Evolutionary conservation across 2,329 filamentous ascomycete genomes (phyloP).

Genomic region (Paecilomyces sp.): DNA sequence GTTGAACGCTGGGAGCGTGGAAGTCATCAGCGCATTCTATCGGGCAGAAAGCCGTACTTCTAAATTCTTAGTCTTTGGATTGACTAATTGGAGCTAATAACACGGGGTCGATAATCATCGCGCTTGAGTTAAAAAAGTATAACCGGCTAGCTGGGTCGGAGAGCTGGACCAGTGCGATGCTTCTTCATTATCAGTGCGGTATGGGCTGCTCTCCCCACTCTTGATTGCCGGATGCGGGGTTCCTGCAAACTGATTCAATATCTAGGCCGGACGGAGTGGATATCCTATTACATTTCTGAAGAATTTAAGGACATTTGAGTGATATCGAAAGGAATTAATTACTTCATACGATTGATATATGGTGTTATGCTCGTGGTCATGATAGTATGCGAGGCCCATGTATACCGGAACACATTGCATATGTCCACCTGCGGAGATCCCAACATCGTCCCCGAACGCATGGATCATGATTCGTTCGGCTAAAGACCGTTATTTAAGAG

Average conservation of each 20-base stretch:
- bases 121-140: not conserved
- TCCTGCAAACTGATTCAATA: not conserved
- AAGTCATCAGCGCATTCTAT: not conserved
- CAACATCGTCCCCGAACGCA: no score
- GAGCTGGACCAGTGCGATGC: not conserved
- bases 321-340: no score
- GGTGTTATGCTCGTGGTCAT: no score
- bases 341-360: no score
- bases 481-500: no score
- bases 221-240: not conserved
- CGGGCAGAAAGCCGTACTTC: not conserved
- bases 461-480: no score
- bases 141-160: not conserved
- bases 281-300: not conserved
- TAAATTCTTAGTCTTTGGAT: not conserved
- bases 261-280: not conserved
- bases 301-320: not conserved
- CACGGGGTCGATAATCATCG: not conserved
- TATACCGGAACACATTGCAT: no score
- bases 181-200: not conserved
- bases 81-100: not conserved
- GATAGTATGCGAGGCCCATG: no score
- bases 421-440: no score
- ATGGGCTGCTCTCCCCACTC: not conserved
- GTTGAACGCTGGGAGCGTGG: not conserved